Conservation (phyloP, 768 basidiomycete genomes). For the Hortiboletus campestris region DNA sequence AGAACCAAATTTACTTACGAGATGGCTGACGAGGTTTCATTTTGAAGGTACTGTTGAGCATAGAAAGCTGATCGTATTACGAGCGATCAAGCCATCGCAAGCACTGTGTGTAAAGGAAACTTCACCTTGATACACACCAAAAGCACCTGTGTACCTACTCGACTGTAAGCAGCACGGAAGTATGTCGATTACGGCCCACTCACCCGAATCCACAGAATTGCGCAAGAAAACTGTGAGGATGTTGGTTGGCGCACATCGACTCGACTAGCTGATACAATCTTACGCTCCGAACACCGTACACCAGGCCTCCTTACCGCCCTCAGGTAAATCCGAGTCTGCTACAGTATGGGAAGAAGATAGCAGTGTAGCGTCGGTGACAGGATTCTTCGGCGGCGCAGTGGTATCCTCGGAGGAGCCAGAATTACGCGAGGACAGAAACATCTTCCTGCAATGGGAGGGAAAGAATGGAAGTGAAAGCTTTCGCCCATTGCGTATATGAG, state of each 20-base stretch:
- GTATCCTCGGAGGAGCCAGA: background rate
- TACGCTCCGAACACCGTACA: slow-evolving; percentile 28
- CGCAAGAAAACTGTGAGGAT: slow-evolving; percentile 21
- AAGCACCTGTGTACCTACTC: slow-evolving; percentile 18
- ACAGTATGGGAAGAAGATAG: too few species aligned
- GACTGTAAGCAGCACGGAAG: background rate
- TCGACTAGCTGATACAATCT: background rate
- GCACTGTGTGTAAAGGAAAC: background rate
- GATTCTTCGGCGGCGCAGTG: background rate
- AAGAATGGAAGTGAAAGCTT: background rate
- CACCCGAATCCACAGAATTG: slow-evolving; percentile 29
- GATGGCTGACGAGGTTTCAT: slow-evolving; percentile 22
- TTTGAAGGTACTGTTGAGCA: slow-evolving; percentile 17
- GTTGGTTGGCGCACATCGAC: background rate
- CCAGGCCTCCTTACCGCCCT: slow-evolving; percentile 23
- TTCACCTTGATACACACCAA: slow-evolving; percentile 31
- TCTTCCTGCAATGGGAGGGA: background rate
- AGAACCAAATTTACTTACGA: slow-evolving; percentile 13
- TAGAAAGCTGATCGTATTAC: slow-evolving; percentile 19
- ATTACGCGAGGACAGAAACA: too few species aligned
- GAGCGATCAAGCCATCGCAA: background rate
- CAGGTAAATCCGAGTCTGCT: slow-evolving; percentile 5
- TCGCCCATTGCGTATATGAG: background rate
- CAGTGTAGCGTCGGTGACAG: background rate
- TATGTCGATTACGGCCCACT: background rate